phyloP scores from a whole-genome alignment of 495 filamentous ascomycete species.

The Corynascus novoguineensis region DNA sequence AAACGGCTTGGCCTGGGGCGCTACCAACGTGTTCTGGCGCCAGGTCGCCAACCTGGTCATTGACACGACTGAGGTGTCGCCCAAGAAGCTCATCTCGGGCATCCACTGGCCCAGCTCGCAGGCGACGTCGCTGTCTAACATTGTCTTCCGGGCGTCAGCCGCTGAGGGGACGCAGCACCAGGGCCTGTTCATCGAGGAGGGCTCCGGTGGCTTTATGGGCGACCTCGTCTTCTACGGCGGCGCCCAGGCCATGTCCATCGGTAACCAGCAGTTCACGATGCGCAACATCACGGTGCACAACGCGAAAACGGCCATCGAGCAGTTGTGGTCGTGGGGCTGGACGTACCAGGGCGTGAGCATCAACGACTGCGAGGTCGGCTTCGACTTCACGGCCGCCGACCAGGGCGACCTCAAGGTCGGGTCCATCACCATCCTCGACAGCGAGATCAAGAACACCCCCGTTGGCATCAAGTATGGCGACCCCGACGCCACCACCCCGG shows the following conservation, averaged over 20 bases:
- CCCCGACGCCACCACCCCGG: conserved; percentile 40
- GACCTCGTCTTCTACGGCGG: conserved; percentile 73
- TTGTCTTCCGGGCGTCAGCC: conserved; percentile 59
- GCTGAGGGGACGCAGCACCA: conserved; percentile 57
- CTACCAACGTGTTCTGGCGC: conserved; percentile 71
- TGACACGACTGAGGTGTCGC: conserved; percentile 57
- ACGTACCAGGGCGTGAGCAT: conserved; percentile 66
- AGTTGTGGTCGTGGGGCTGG: conserved; percentile 50
- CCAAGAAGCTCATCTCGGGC: conserved; percentile 50
- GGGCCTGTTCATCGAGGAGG: conserved; percentile 69
- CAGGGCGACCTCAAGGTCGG: conserved; percentile 53
- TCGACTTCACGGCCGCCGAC: conserved; percentile 51
- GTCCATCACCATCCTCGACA: conserved; percentile 73
- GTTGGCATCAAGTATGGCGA: conserved; percentile 46
- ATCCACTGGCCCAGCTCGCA: conserved; percentile 79
- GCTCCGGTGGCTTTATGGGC: conserved; percentile 66
- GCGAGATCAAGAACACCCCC: conserved; percentile 62
- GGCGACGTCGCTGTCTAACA: conserved; percentile 68
- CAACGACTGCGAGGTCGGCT: conserved; percentile 57
- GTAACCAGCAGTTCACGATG: conserved; percentile 80
- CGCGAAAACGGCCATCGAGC: conserved; percentile 48
- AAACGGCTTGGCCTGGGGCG: conserved; percentile 32
- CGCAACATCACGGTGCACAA: conserved; percentile 62
- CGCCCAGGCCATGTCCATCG: conserved; percentile 53
- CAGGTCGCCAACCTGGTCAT: conserved; percentile 70